Evolutionary conservation across 495 filamentous ascomycete species (phyloP).

Genomic region (Letharia columbiana): DNA sequence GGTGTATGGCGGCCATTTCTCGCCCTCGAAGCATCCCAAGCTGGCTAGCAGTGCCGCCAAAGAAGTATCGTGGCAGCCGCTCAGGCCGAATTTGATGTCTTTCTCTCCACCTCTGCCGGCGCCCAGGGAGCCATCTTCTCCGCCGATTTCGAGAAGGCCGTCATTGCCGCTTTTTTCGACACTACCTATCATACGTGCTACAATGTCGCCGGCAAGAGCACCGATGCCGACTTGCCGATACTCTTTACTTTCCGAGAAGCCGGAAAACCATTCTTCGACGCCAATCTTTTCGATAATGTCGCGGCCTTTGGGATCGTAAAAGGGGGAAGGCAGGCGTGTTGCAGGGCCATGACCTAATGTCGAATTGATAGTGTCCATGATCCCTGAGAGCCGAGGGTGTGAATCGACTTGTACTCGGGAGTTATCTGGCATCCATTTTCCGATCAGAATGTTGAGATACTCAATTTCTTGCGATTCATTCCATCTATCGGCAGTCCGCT

Average conservation of each 20-base stretch:
- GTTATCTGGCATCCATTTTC: slow-evolving; percentile 75
- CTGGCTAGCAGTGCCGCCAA: slow-evolving; percentile 70
- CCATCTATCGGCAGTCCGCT: slow-evolving; percentile 71
- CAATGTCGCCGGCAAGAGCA: slow-evolving; percentile 70
- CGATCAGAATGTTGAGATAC: slow-evolving; percentile 65
- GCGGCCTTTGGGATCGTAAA: slow-evolving; percentile 70
- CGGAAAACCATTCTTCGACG: slow-evolving; percentile 89
- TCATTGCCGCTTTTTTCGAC: slow-evolving; percentile 54
- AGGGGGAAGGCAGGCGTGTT: slow-evolving; percentile 70
- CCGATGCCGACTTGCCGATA: slow-evolving; percentile 85
- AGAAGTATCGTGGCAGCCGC: slow-evolving; percentile 93
- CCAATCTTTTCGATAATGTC: slow-evolving; percentile 68
- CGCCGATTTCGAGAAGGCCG: slow-evolving; percentile 43
- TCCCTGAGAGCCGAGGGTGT: slow-evolving; percentile 73
- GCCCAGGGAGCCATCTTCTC: slow-evolving; percentile 31
- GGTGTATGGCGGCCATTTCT: slow-evolving; percentile 84
- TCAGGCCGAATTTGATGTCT: slow-evolving; percentile 61
- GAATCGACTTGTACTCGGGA: slow-evolving; percentile 71
- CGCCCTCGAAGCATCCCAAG: slow-evolving; percentile 64
- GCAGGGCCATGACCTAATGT: slow-evolving; percentile 75
- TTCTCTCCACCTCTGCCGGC: slow-evolving; percentile 39
- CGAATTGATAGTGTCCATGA: slow-evolving; percentile 90
- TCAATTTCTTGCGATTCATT: slow-evolving; percentile 76
- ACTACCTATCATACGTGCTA: slow-evolving; percentile 71
- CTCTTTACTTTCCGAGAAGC: slow-evolving; percentile 74